Conservation (phyloP, 345 rosid species). For the Linum trigynum region DNA sequence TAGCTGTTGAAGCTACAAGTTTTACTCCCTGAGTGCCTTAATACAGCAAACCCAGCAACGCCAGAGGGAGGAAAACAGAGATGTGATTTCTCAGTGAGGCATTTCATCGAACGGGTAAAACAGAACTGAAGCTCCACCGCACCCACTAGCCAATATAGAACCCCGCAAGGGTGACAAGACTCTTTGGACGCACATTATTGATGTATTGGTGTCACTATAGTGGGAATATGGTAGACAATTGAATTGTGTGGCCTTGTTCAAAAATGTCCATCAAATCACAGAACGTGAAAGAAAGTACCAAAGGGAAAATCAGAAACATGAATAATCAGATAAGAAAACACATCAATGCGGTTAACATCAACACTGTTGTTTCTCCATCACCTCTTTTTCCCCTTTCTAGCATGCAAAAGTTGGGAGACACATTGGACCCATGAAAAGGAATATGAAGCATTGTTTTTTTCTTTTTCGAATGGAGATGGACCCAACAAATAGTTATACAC, state of each 20-base stretch:
- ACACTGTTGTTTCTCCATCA: not conserved
- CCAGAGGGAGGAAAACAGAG: too few relatives aligned
- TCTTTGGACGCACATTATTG: too few relatives aligned
- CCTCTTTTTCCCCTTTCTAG: not conserved
- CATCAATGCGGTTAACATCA: not conserved
- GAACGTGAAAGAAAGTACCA: too few relatives aligned
- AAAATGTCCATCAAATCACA: too few relatives aligned
- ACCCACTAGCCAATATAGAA: too few relatives aligned
- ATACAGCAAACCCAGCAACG: not conserved
- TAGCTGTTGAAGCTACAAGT: not conserved
- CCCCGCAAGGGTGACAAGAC: too few relatives aligned
- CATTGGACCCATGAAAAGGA: conserved; percentile 36
- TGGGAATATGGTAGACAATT: not conserved
- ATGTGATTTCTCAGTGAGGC: not conserved
- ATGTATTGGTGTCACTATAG: not conserved
- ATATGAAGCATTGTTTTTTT: conserved; percentile 1
- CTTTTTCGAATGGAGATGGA: conserved; percentile 15
- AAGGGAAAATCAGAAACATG: not conserved
- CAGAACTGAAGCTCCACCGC: not conserved
- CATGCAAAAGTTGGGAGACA: not conserved
- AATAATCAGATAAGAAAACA: not conserved
- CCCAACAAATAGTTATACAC: conserved; percentile 18
- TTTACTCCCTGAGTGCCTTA: conserved; percentile 5
- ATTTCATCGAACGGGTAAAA: not conserved
- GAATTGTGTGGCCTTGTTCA: not conserved